Evolutionary conservation across 1,284 basidiomycete species (phyloP), one percentile per base, ranked within the genome.

Genomic region (Austroboletus sp.): DNA sequence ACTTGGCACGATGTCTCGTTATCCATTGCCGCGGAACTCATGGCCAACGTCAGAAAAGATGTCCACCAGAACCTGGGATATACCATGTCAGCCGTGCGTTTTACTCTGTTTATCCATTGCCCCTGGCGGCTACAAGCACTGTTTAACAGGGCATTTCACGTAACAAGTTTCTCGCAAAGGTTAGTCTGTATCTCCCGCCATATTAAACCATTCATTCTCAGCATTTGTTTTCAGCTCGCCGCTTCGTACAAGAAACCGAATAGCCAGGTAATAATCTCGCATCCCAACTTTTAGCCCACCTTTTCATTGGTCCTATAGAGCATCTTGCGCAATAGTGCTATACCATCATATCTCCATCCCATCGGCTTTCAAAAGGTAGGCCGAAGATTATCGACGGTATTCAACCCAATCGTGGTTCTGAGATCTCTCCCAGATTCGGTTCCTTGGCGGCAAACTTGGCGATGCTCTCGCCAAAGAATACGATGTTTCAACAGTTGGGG

Each of bases 121-220:
- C 23, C 8, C 23, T 9, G 23, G 23, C 8, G 6, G 23, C 6
- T 3, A 25, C 6, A 6, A 3, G 39, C 19, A 12, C 38, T 33
- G 37, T 34, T 27, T 8, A 6, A 44, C 13, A 34, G 29, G 23
- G 29, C 16, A 16, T 15, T 16, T 44, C 25, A 12, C 29, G 86
- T 54, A 98, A 97, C 66, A 98, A 97, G 65, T 89, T 93, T 51
- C 72, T 98, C 31, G 86, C 94, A 0, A 97, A 98, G 78, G 89
- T 92, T 34, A 52, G 60, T 40, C 35, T 43, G 29, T 19, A 16
- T n/a, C 7, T 25, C 6, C 19, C 37, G 23, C 13, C 17, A 30
- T 1, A 3, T 5, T 27, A 11, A 25, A 34, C 36, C 23, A n/a
- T 37, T 44, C 21, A 44, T 15, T 39, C 17, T 41, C 23, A 25